Evolutionary conservation across 2,329 filamentous ascomycete genomes (phyloP).

Genomic region (Verruconis gallopava): DNA sequence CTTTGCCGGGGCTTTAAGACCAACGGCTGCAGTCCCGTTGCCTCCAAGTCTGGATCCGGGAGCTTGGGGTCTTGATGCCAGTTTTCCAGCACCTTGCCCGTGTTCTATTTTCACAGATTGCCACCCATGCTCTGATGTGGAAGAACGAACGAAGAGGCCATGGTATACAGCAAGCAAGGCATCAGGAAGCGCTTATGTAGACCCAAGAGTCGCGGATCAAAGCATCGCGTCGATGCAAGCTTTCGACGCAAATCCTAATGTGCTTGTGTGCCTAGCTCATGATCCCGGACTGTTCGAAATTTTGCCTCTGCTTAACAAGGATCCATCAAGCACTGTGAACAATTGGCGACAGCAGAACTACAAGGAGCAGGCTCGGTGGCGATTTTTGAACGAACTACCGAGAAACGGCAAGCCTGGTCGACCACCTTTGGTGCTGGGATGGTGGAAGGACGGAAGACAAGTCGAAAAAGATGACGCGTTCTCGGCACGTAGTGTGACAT

Average conservation of each 20-base stretch:
- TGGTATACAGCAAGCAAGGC: slow-evolving; percentile 4
- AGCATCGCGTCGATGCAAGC: slow-evolving; percentile 34
- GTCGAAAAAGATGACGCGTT: not conserved
- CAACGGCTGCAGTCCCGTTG: slow-evolving; percentile 28
- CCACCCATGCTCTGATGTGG: slow-evolving; percentile 16
- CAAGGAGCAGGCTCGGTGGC: slow-evolving; percentile 15
- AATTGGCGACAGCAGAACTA: slow-evolving; percentile 20
- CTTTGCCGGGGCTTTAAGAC: slow-evolving; percentile 32
- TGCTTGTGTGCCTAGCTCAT: slow-evolving; percentile 36
- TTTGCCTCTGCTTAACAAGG: not conserved
- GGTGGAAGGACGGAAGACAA: slow-evolving; percentile 1
- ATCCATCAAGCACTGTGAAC: slow-evolving; percentile 14
- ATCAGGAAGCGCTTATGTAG: slow-evolving; percentile 1
- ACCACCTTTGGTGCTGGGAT: not conserved
- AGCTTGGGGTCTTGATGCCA: slow-evolving; percentile 18
- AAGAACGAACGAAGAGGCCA: slow-evolving; percentile 16
- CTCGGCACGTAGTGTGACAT: not conserved
- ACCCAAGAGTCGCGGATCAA: slow-evolving; percentile 16
- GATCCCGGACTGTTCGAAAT: slow-evolving; percentile 29
- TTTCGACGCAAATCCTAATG: slow-evolving; percentile 30
- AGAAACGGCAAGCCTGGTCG: slow-evolving; percentile 8
- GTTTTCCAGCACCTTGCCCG: slow-evolving; percentile 16
- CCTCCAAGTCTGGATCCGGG: slow-evolving; percentile 19
- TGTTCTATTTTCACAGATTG: slow-evolving; percentile 23
- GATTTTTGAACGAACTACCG: slow-evolving; percentile 17